A percentile compares a stretch with the other conserved stretches of the same genome.
Conservation (phyloP, 148 eudicot species). For the Rhododendron simsii region DNA sequence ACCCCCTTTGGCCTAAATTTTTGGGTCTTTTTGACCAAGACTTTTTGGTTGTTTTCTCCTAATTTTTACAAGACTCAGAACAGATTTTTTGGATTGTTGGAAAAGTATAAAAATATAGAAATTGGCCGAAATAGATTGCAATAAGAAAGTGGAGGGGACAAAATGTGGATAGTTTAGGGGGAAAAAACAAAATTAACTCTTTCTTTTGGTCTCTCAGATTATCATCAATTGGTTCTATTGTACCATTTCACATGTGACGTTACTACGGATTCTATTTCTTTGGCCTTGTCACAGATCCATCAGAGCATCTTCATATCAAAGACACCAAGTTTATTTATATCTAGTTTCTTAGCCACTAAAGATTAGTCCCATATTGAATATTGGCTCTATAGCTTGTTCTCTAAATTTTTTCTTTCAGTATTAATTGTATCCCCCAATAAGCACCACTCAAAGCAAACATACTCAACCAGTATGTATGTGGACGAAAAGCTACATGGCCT, state of each 20-base stretch:
- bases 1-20: too few relatives aligned
- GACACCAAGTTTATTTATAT: background rate
- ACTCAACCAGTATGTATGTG: background rate
- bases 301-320: background rate
- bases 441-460: background rate
- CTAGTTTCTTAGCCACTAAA: background rate
- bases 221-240: background rate
- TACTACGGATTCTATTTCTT: background rate
- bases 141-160: too few relatives aligned
- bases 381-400: background rate
- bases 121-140: too few relatives aligned
- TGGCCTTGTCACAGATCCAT: background rate
- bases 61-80: too few relatives aligned
- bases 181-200: too few relatives aligned
- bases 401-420: background rate
- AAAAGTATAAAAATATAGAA: too few relatives aligned
- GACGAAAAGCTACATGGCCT: constrained; percentile 1
- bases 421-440: background rate
- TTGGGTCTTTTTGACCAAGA: too few relatives aligned
- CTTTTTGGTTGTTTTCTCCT: too few relatives aligned
- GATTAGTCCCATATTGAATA: background rate
- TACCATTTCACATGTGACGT: background rate
- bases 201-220: background rate
- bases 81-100: background rate
- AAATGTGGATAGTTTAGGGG: too few relatives aligned